A percentile compares a stretch with the other conserved stretches of the same genome.
Evolutionary conservation across 345 rosid species (phyloP).

Genomic region (Aquilaria malaccensis): DNA sequence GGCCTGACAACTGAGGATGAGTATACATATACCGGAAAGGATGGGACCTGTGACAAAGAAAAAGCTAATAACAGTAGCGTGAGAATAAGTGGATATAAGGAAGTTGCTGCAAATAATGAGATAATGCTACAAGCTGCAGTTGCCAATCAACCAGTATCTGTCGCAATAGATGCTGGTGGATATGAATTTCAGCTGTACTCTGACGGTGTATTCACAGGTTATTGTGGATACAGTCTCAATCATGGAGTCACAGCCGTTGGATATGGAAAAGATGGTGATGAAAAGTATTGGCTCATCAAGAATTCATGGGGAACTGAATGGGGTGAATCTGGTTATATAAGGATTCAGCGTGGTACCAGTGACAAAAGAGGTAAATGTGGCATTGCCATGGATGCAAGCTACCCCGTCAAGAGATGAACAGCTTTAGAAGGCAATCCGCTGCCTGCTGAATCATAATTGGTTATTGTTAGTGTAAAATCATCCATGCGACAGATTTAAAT

Average conservation of each 20-base stretch:
- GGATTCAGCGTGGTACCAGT: slow-evolving; percentile 37
- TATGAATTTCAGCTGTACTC: slow-evolving; percentile 60
- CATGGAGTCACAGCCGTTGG: slow-evolving; percentile 83
- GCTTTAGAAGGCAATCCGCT: slow-evolving; percentile 3
- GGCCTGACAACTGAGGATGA: slow-evolving; percentile 48
- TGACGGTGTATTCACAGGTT: slow-evolving; percentile 49
- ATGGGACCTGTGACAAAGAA: slow-evolving; percentile 31
- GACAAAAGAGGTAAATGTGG: slow-evolving; percentile 56
- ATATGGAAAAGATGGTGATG: slow-evolving; percentile 41
- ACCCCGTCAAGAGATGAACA: slow-evolving; percentile 46
- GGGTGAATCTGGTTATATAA: slow-evolving; percentile 85
- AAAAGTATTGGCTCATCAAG: slow-evolving; percentile 78
- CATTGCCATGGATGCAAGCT: slow-evolving; percentile 65
- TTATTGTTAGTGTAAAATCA: too few relatives aligned
- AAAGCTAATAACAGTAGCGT: slow-evolving; percentile 33
- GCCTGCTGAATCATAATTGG: too few relatives aligned
- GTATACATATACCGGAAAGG: slow-evolving; percentile 55
- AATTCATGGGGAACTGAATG: slow-evolving; percentile 84
- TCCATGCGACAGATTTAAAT: too few relatives aligned
- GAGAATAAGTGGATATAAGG: slow-evolving; percentile 36
- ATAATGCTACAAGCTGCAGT: slow-evolving; percentile 46
- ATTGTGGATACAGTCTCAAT: slow-evolving; percentile 56
- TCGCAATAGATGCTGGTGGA: slow-evolving; percentile 70
- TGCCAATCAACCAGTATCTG: slow-evolving; percentile 73
- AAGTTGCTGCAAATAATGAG: slow-evolving; percentile 42